A percentile compares a stretch with the other conserved stretches of the same genome.
These are phyloP conservation scores for Lyophyllum semitale DNA, from an alignment of 768 basidiomycete species.

Conservation along the genomic window DNA sequence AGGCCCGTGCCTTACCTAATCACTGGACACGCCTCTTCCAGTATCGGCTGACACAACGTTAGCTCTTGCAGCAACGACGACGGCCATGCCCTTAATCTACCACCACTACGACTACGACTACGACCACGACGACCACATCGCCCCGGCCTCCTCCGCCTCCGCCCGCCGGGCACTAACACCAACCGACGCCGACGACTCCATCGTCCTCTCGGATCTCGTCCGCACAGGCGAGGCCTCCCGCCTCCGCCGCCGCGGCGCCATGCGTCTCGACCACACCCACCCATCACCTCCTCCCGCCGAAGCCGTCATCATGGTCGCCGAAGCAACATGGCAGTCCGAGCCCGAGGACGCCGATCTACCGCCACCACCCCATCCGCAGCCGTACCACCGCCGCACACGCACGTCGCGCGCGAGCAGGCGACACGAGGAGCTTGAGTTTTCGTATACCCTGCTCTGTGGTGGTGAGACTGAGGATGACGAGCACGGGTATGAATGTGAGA, in stretches of 20 bases:
- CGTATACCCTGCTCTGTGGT: conserved; percentile 13
- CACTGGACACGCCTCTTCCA: too few species aligned
- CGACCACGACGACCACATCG: background rate
- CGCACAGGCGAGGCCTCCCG: conserved; percentile 76
- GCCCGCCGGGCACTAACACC: background rate
- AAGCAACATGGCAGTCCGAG: conserved; percentile 30
- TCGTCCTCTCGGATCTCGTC: conserved; percentile 73
- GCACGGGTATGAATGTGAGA: background rate
- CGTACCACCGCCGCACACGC: conserved; percentile 3
- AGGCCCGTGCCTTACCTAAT: too few species aligned
- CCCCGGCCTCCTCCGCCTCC: background rate
- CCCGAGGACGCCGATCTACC: conserved; percentile 9
- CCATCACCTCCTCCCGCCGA: conserved; percentile 2
- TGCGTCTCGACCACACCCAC: conserved; percentile 52
- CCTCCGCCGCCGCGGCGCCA: conserved; percentile 71
- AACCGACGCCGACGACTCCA: conserved; percentile 61
- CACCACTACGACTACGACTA: conserved; percentile 8
- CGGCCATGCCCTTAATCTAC: background rate
- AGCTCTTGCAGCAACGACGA: too few species aligned
- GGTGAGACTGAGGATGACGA: background rate
- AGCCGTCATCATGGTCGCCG: conserved; percentile 15
- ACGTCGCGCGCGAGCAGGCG: background rate
- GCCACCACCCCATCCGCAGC: conserved; percentile 8
- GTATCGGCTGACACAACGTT: too few species aligned
- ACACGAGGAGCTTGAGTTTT: background rate